Conservation (phyloP, 2,329 filamentous ascomycete genomes). For the Botryotinia calthae region DNA sequence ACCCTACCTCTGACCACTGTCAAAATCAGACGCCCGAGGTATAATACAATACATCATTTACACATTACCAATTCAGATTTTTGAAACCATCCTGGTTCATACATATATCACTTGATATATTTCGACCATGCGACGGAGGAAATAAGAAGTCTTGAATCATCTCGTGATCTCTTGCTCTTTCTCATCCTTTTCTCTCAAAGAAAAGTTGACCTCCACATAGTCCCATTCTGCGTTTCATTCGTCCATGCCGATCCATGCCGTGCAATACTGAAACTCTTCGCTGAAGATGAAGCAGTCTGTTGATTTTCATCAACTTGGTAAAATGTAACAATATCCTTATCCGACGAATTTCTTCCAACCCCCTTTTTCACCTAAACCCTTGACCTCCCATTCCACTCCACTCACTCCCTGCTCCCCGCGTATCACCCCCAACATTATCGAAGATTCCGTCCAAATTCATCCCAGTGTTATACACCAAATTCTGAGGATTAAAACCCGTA, state of each 20-base stretch:
- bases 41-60: slow-evolving; percentile 1
- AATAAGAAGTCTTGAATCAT: background rate
- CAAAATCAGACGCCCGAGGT: background rate
- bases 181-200: background rate
- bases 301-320: background rate
- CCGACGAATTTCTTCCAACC: background rate
- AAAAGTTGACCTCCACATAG: background rate
- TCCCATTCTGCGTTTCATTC: background rate
- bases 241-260: background rate
- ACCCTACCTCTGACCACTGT: background rate
- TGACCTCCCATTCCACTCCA: slow-evolving; percentile 4
- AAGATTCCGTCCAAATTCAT: slow-evolving; percentile 12
- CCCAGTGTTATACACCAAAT: background rate
- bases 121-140: background rate
- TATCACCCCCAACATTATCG: background rate
- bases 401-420: background rate
- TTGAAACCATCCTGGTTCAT: background rate
- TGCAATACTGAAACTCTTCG: background rate
- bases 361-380: background rate
- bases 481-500: slow-evolving; percentile 5
- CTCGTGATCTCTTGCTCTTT: background rate
- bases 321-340: background rate
- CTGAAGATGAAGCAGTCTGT: background rate
- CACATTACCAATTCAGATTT: background rate
- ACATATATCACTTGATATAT: background rate